Percentiles rank a stretch among this genome's conserved stretches.
Conservation (phyloP, 2,329 filamentous ascomycete genomes). For the Berkeleyomyces rouxiae region DNA sequence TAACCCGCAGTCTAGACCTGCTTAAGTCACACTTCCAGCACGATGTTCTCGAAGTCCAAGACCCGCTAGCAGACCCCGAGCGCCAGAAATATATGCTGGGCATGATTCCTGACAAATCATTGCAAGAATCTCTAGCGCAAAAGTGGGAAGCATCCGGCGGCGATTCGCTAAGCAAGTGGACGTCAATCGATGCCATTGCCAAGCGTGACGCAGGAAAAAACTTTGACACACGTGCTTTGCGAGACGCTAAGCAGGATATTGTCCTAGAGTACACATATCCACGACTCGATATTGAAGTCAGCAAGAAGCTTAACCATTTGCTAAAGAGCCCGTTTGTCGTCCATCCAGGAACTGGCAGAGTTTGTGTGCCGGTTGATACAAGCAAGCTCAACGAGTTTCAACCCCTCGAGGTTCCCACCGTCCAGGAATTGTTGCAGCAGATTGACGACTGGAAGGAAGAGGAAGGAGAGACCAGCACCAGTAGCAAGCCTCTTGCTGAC, state of each 20-base stretch:
- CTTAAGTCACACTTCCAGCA: constrained; percentile 70
- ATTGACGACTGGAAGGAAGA: constrained; percentile 63
- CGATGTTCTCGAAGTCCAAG: constrained; percentile 68
- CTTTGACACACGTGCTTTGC: constrained; percentile 56
- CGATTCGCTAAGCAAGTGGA: constrained; percentile 69
- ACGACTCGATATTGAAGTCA: constrained; percentile 88
- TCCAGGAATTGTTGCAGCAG: constrained; percentile 63
- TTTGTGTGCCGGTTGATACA: constrained; percentile 88
- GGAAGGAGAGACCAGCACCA: constrained; percentile 16
- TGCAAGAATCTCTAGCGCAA: constrained; percentile 64
- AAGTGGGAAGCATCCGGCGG: constrained; percentile 81
- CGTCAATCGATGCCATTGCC: constrained; percentile 77
- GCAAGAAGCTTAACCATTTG: constrained; percentile 95
- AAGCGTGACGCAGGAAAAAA: constrained; percentile 55
- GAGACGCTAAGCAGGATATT: constrained; percentile 88
- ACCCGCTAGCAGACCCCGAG: constrained; percentile 61
- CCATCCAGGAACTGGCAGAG: constrained; percentile 81
- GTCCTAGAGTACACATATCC: constrained; percentile 97
- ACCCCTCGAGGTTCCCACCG: constrained; percentile 74
- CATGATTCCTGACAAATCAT: constrained; percentile 64
- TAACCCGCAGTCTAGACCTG: constrained; percentile 72
- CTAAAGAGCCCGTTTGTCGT: constrained; percentile 94
- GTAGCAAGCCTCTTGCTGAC: constrained; percentile 42
- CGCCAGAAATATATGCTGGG: constrained; percentile 62
- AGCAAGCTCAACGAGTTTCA: constrained; percentile 64